Evolutionary conservation across 495 filamentous ascomycete genomes (phyloP), one percentile per base, ranked within the genome.

Genomic region (Talaromyces liani): DNA sequence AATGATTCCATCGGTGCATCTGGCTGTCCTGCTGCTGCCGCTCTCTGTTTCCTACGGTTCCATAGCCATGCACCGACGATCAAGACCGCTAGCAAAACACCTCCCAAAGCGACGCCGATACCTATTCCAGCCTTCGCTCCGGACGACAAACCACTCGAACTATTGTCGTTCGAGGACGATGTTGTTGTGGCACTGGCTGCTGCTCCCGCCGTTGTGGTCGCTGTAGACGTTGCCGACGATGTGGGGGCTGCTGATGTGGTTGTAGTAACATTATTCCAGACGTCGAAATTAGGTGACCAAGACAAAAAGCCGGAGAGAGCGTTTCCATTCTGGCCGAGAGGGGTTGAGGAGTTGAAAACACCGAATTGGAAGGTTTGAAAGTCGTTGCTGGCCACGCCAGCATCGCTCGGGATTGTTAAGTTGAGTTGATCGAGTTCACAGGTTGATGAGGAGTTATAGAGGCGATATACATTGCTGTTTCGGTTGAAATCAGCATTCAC

Each of bases 81-180:
- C 27, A 56, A 29, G 20, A 7, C 53, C 20, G 53, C 53, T 14
- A 56, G 10, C 53, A 56, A 29, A 0, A 56, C 27, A 22, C 22
- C 22, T 6, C 53, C 53, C 5, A 56, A 16, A 29, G 53, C 53
- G 12, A 56, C 53, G n/a, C 53, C 53, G 12, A 56, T 16, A 8
- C 53, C 53, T 56, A 56, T 56, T 27, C 53, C 53, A 29, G 53
- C 53, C 53, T 56, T 56, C 4, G 53, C 53, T 5, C 53, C 53
- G 3, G 22, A 29, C 6, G 53, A 56, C 10, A 56, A 10, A 0
- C 53, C 53, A 6, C 22, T 9, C 4, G 53, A 56, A 29, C 22
- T 29, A 29, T 56, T 56, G n/a, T 56, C n/a, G 25, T 25, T 27
- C 3, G 22, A 22, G 2, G 53, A 24, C 14, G 53, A n/a, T 29